A percentile compares a stretch with the other conserved stretches of the same genome.
These are phyloP conservation scores for Blastocladiella emersonii DNA, from an alignment of 371 early-diverging fungal species.

Conservation along the genomic window DNA sequence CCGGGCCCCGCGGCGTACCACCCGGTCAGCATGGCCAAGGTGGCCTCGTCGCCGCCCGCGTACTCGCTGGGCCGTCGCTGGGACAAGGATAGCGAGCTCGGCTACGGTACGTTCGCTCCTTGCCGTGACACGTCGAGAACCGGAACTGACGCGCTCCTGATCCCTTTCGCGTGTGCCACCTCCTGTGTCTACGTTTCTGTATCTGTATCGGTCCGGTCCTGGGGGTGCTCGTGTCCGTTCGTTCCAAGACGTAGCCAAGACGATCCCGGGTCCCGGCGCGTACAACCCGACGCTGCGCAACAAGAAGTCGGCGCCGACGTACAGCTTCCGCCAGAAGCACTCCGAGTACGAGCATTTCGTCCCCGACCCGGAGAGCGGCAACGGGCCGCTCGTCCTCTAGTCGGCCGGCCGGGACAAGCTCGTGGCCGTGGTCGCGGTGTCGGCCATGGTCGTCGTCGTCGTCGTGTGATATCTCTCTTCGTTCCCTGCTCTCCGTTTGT, in stretches of 20 bases:
- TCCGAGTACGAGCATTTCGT: conserved; percentile 1
- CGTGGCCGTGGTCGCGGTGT: no score
- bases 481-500: no score
- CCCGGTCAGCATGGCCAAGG: neutral
- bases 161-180: no score
- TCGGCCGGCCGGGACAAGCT: neutral
- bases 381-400: neutral
- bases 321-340: neutral
- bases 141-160: no score
- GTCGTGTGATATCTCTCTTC: no score
- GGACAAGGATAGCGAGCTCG: neutral
- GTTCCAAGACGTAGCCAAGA: neutral
- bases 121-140: no score
- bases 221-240: no score
- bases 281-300: neutral
- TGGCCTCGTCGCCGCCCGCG: neutral
- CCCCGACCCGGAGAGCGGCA: neutral
- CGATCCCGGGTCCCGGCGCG: neutral
- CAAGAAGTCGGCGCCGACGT: neutral
- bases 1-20: neutral
- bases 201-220: no score
- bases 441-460: no score
- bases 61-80: neutral
- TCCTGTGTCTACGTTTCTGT: no score
- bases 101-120: neutral